Conservation (phyloP, 305 asterid genomes). For the Coffea humblotiana region DNA sequence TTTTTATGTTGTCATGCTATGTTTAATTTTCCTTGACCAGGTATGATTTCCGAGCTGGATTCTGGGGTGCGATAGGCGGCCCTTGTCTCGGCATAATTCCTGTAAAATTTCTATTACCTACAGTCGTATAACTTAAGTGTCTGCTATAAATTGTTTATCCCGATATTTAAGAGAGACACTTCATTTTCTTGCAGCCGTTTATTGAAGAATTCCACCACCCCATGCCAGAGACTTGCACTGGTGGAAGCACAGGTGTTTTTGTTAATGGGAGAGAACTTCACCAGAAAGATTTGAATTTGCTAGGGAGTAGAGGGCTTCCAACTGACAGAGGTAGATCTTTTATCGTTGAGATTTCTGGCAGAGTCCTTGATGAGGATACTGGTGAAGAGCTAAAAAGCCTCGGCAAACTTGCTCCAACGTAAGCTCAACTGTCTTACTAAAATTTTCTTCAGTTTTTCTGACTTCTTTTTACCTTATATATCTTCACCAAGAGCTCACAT, state of each 20-base stretch:
- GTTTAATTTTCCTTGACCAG: conserved; percentile 37
- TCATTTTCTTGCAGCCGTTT: conserved; percentile 64
- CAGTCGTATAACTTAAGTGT: background rate
- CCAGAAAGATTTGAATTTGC: conserved; percentile 64
- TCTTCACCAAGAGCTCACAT: no score
- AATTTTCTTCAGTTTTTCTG: background rate
- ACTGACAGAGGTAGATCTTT: conserved; percentile 54
- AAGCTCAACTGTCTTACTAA: conserved; percentile 25
- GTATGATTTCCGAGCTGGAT: conserved; percentile 96
- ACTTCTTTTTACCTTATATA: background rate
- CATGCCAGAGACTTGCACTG: conserved; percentile 67
- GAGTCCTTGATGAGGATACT: conserved; percentile 74
- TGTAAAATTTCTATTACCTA: conserved; percentile 43
- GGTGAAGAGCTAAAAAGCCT: conserved; percentile 83
- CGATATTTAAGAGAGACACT: background rate
- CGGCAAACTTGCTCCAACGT: conserved; percentile 97
- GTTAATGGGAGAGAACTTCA: conserved; percentile 83
- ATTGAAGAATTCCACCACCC: conserved; percentile 81
- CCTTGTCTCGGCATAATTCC: conserved; percentile 90
- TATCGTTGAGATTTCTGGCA: conserved; percentile 81
- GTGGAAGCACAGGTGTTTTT: conserved; percentile 65
- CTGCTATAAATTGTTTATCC: background rate
- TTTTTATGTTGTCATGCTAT: conserved; percentile 16
- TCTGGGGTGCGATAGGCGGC: conserved; percentile 90
- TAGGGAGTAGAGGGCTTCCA: conserved; percentile 74